Conservation (phyloP, 139 green algal species). For the Chlamydomonas sphaeroides region DNA sequence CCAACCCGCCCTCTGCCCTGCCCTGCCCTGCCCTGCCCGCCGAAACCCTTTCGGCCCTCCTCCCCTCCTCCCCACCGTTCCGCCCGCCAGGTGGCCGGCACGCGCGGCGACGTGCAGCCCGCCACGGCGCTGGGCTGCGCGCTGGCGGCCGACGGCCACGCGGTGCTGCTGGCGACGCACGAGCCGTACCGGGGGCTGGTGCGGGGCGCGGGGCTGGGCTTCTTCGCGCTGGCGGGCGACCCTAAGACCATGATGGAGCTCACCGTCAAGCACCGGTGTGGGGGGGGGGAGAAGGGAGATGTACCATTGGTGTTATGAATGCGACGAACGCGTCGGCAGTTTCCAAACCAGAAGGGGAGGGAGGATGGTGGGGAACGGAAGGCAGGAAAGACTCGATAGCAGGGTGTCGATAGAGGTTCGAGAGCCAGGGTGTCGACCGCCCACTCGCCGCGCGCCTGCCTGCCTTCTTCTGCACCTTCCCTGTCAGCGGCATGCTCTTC, state of each 20-base stretch:
- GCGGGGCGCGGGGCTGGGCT: conserved; percentile 66
- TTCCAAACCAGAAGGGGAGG: no score
- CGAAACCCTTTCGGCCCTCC: background rate
- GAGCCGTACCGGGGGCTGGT: conserved; percentile 67
- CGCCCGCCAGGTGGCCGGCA: conserved; percentile 64
- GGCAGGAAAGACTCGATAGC: no score
- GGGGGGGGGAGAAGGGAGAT: no score
- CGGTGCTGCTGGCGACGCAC: conserved; percentile 69
- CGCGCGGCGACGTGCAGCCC: conserved; percentile 82
- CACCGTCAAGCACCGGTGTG: conserved; percentile 35
- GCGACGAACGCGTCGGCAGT: no score
- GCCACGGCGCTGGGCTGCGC: conserved; percentile 76
- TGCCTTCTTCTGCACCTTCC: no score
- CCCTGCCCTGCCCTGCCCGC: background rate
- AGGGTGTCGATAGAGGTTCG: no score
- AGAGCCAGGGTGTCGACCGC: no score
- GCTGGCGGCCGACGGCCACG: conserved; percentile 66
- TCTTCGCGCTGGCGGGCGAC: conserved; percentile 80
- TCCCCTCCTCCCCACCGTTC: background rate
- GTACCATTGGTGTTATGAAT: no score
- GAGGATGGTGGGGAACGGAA: no score
- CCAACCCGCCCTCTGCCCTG: background rate
- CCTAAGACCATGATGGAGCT: conserved; percentile 50
- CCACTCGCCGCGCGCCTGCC: no score
- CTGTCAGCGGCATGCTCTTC: conserved; percentile 35